Evolutionary conservation across 768 basidiomycete species (phyloP), one percentile per base, ranked within the genome.

Genomic region (Kwoniella sp.): DNA sequence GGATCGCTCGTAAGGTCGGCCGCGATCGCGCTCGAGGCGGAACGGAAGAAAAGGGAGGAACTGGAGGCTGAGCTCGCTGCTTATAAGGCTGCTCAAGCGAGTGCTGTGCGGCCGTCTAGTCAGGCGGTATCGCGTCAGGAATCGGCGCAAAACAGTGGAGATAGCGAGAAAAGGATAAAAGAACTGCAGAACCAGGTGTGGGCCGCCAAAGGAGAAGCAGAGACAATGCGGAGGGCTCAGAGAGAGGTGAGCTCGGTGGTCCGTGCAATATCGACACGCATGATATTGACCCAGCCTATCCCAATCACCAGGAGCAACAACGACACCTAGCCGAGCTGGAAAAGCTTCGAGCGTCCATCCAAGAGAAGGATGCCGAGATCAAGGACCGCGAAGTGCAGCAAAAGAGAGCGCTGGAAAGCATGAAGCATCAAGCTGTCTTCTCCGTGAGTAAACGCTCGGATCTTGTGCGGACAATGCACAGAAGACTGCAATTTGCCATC

Each of bases 381-480:
- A 67, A 66, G 28, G 67, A 70, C 17, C 67, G 53, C 29, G 73
- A 70, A 22, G 56, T 50, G n/a, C 73, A 73, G 25, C 53, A 50
- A 12, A 60, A 48, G 25, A 56, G 63, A 48, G 67, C 68, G 41
- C 28, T 77, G 23, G 75, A 77, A 29, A 74, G 60, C 52, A 51
- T 74, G 17, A 71, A 70, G 34, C 69, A 68, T 55, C 73, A 77
- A 51, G 75, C 75, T 12, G 73, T 77, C 12, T 74, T 77, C 47
- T 65, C 66, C 17, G 75, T 77, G 29, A 51, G 75, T 57, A n/a
- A n/a, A n/a, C n/a, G n/a, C n/a, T n/a, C 2, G 8, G 38, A 41
- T 41, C 20, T 41, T 9, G 11, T 41, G 38, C 11, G 11, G 9
- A 20, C 11, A 41, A 48, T 48, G 15, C 8, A 48, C 4, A 48